Evolutionary conservation across 2,329 filamentous ascomycete genomes (phyloP).

Genomic region (Penicillium sp.): DNA sequence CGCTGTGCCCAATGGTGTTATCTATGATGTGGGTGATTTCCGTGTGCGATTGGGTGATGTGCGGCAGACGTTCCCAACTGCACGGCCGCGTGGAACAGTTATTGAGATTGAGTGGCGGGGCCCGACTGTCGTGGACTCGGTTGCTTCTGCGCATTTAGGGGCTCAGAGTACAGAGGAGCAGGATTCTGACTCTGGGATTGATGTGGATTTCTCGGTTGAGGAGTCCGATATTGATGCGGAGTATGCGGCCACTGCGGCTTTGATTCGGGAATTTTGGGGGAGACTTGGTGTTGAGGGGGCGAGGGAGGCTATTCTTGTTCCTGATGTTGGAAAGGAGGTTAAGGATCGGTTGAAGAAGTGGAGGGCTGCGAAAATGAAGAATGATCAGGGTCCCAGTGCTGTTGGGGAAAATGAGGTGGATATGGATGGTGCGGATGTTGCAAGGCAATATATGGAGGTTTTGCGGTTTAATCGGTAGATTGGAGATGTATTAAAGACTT

Average conservation of each 20-base stretch:
- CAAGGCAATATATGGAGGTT: conserved; percentile 49
- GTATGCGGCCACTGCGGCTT: conserved; percentile 32
- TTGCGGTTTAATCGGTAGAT: conserved; percentile 43
- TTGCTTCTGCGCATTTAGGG: conserved; percentile 12
- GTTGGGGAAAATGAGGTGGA: conserved; percentile 32
- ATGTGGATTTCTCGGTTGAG: conserved; percentile 31
- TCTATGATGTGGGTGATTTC: conserved; percentile 47
- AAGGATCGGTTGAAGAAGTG: conserved; percentile 31
- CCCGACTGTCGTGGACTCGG: conserved; percentile 33
- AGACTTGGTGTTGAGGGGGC: conserved; percentile 38
- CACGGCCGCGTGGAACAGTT: conserved; percentile 42
- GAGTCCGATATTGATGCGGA: conserved; percentile 42
- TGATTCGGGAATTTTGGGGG: conserved; percentile 47
- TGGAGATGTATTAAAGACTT: neutral
- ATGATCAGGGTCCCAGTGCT: conserved; percentile 8
- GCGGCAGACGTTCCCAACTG: conserved; percentile 40
- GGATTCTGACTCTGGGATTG: conserved; percentile 28
- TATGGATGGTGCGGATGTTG: conserved; percentile 42
- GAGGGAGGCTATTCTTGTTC: conserved; percentile 43
- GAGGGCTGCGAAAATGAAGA: conserved; percentile 19
- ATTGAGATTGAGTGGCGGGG: conserved; percentile 48
- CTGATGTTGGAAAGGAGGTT: conserved; percentile 41
- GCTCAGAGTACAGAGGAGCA: neutral
- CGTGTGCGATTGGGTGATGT: conserved; percentile 45
- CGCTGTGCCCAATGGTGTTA: conserved; percentile 35